Evolutionary conservation across 129 eudicot genomes (phyloP).

Genomic region (Tagetes erecta): DNA sequence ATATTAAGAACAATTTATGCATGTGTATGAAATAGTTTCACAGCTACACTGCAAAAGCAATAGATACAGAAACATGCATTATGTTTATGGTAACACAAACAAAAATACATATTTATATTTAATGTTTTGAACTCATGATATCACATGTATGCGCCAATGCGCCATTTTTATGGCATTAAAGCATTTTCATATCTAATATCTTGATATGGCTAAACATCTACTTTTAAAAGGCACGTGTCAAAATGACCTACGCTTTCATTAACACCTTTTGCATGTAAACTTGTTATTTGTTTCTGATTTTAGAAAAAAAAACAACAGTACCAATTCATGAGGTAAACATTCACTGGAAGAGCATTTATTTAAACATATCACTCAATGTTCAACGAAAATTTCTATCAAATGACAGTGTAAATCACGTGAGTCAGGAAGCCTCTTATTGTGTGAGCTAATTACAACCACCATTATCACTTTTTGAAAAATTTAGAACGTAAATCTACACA

Average conservation of each 20-base stretch:
- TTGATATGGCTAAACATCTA: conserved; percentile 3
- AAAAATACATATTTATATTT: too few species aligned
- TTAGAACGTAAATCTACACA: not conserved
- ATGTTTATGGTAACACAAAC: not conserved
- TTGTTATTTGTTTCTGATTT: not conserved
- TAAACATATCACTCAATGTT: not conserved
- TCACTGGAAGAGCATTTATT: conserved; percentile 5
- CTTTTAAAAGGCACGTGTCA: not conserved
- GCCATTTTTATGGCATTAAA: not conserved
- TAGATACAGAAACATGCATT: not conserved
- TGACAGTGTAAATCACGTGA: not conserved
- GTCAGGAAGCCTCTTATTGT: not conserved
- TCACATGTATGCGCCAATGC: not conserved
- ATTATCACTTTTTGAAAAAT: not conserved
- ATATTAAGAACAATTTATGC: not conserved
- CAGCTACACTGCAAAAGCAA: not conserved
- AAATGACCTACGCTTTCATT: not conserved
- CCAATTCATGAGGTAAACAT: not conserved
- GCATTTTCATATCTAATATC: not conserved
- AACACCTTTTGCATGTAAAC: not conserved
- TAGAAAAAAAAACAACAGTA: not conserved
- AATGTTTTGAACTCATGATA: too few species aligned
- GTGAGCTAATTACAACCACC: not conserved
- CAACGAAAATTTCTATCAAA: not conserved
- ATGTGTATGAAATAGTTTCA: not conserved